A percentile compares a stretch with the other conserved stretches of the same genome.
phyloP scores from a whole-genome alignment of 495 filamentous ascomycete genomes.

The Staphylotrichum tortipilum region DNA sequence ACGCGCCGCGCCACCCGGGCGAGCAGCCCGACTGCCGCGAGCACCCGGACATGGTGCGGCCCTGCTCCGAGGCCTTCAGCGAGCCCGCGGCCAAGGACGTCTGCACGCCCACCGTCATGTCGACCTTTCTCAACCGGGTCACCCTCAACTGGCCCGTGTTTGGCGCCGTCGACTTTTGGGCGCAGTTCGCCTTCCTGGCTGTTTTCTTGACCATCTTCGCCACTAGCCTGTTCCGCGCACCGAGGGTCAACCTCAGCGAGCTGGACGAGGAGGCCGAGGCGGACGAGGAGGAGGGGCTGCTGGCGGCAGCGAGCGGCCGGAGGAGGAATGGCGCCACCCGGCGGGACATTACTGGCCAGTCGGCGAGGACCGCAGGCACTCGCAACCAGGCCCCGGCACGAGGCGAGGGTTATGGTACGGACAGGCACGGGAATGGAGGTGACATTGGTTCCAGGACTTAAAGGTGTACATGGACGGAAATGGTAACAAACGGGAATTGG shows the following conservation, averaged over 20 bases:
- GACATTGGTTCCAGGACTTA: not conserved
- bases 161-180: slow-evolving; percentile 89
- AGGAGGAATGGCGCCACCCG: slow-evolving; percentile 74
- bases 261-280: slow-evolving; percentile 82
- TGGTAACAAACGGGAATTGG: not conserved
- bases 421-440: slow-evolving; percentile 4
- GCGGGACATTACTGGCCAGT: slow-evolving; percentile 67
- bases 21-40: slow-evolving; percentile 71
- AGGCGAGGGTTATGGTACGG: slow-evolving; percentile 13
- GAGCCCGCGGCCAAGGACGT: slow-evolving; percentile 57
- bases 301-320: slow-evolving; percentile 74
- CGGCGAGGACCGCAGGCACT: not conserved
- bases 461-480: not conserved
- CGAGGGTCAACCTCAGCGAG: slow-evolving; percentile 62
- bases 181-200: slow-evolving; percentile 81
- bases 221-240: slow-evolving; percentile 68
- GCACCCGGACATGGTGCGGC: slow-evolving; percentile 59
- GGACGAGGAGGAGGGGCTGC: slow-evolving; percentile 88
- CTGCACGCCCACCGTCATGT: slow-evolving; percentile 84
- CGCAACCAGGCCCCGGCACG: not conserved
- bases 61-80: slow-evolving; percentile 67
- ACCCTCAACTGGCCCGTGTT: slow-evolving; percentile 96
- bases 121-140: slow-evolving; percentile 85
- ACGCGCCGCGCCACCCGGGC: slow-evolving; percentile 43
- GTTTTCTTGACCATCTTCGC: slow-evolving; percentile 72